Evolutionary conservation across 2,329 filamentous ascomycete genomes (phyloP).

Genomic region (Helotiales sp.): DNA sequence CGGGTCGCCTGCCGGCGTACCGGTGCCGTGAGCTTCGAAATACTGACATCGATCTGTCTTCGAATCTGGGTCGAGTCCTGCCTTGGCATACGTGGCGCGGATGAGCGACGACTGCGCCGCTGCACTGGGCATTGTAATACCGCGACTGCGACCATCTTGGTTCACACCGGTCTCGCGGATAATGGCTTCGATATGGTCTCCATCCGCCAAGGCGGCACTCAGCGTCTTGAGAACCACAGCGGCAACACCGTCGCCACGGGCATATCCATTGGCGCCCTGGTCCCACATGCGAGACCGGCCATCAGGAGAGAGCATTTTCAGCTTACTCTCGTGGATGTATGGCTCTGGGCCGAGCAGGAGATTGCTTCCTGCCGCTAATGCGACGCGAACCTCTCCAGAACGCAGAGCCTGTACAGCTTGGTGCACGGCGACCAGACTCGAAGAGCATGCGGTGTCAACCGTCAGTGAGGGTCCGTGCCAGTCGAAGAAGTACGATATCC

Average conservation of each 20-base stretch:
- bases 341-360: conserved; percentile 26
- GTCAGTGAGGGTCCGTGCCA: conserved; percentile 49
- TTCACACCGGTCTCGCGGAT: conserved; percentile 50
- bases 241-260: conserved; percentile 60
- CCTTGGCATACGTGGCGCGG: conserved; percentile 15
- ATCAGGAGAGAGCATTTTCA: conserved; percentile 4
- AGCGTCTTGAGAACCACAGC: conserved; percentile 63
- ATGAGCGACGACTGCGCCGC: conserved; percentile 46
- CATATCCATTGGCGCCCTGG: conserved; percentile 48
- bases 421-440: conserved; percentile 36
- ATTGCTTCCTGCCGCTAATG: conserved; percentile 41
- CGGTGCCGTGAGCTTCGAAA: conserved; percentile 39
- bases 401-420: conserved; percentile 12
- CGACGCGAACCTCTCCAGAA: conserved; percentile 40
- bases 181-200: conserved; percentile 49
- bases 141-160: conserved; percentile 53
- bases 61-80: conserved; percentile 21
- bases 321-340: conserved; percentile 18
- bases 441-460: conserved; percentile 54
- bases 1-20: conserved; percentile 22
- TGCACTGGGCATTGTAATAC: conserved; percentile 48
- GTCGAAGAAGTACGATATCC: conserved; percentile 49
- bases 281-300: conserved; percentile 19
- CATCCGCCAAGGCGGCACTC: conserved; percentile 48
- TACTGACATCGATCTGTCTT: conserved; percentile 21